Percentiles rank a stretch among this genome's conserved stretches.
phyloP scores from a whole-genome alignment of 139 green algal genomes.

The Parachlorella kessleri region DNA sequence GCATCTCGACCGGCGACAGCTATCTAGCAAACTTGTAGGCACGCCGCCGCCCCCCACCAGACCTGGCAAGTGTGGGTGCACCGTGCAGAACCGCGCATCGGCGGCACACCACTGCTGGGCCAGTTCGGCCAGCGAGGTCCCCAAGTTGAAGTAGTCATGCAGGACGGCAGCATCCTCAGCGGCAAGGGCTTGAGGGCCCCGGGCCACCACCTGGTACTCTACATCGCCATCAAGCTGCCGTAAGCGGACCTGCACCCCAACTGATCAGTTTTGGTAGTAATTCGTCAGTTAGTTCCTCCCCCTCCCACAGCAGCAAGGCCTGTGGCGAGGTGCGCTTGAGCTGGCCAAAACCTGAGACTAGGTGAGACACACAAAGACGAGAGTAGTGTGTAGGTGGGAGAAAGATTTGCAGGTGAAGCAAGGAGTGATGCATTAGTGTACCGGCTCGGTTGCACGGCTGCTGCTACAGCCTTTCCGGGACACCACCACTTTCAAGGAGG shows the following conservation, averaged over 20 bases:
- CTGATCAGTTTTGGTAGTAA: no score
- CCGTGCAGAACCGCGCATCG: constrained; percentile 59
- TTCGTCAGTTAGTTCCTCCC: no score
- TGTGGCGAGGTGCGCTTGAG: no score
- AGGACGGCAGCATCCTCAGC: constrained; percentile 53
- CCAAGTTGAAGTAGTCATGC: constrained; percentile 86
- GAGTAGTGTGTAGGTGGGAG: no score
- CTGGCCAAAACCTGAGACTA: no score
- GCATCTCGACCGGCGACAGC: no score
- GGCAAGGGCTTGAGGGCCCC: constrained; percentile 7
- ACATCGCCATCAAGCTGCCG: constrained; percentile 73
- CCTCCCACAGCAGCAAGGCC: no score
- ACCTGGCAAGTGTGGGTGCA: constrained; percentile 64
- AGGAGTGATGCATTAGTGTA: background rate
- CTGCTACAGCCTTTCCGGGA: background rate
- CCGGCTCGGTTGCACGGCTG: background rate
- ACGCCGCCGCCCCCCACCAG: background rate
- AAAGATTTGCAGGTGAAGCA: background rate
- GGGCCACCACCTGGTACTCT: constrained; percentile 69
- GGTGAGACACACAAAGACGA: no score
- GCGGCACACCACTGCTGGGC: constrained; percentile 45
- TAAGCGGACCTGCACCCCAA: constrained; percentile 57
- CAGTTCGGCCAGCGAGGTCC: constrained; percentile 50
- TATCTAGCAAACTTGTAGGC: no score
- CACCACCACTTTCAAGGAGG: background rate